Evolutionary conservation across 2,329 filamentous ascomycete genomes (phyloP).

Genomic region (Parascedosporium putredinis): DNA sequence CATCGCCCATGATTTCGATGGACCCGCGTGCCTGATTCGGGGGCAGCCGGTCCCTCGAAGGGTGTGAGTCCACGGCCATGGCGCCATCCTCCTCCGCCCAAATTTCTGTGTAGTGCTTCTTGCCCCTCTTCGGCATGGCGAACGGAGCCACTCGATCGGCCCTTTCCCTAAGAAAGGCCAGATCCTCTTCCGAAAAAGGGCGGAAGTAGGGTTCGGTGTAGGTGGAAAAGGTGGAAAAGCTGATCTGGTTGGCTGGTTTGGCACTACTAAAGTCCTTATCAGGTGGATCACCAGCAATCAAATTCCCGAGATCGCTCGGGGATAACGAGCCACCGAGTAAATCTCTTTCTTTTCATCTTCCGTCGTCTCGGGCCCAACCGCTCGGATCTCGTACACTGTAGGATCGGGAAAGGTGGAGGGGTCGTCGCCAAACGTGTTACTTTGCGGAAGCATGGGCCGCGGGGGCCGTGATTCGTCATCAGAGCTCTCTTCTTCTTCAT

Average conservation of each 20-base stretch:
- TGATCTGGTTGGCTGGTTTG: conserved; percentile 90
- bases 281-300: conserved; percentile 80
- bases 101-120: conserved; percentile 75
- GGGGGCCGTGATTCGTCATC: conserved; percentile 52
- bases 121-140: conserved; percentile 73
- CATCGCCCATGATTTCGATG: conserved; percentile 80
- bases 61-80: conserved; percentile 59
- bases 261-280: conserved; percentile 93
- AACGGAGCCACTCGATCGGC: conserved; percentile 79
- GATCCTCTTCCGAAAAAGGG: conserved; percentile 82
- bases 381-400: conserved; percentile 85
- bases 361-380: conserved; percentile 62
- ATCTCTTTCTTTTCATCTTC: conserved; percentile 81
- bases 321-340: conserved; percentile 78
- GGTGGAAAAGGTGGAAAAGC: conserved; percentile 82
- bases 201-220: conserved; percentile 90
- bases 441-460: conserved; percentile 57
- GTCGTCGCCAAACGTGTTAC: conserved; percentile 85
- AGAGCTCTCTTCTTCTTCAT: conserved; percentile 38
- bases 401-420: conserved; percentile 86
- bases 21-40: conserved; percentile 75
- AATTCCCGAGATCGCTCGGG: conserved; percentile 69
- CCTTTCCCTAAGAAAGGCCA: conserved; percentile 83
- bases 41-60: conserved; percentile 54
- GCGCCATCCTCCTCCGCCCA: conserved; percentile 92